Evolutionary conservation across 1,284 basidiomycete genomes (phyloP), one percentile per base, ranked within the genome.

Genomic region (Moesziomyces globuligerus): DNA sequence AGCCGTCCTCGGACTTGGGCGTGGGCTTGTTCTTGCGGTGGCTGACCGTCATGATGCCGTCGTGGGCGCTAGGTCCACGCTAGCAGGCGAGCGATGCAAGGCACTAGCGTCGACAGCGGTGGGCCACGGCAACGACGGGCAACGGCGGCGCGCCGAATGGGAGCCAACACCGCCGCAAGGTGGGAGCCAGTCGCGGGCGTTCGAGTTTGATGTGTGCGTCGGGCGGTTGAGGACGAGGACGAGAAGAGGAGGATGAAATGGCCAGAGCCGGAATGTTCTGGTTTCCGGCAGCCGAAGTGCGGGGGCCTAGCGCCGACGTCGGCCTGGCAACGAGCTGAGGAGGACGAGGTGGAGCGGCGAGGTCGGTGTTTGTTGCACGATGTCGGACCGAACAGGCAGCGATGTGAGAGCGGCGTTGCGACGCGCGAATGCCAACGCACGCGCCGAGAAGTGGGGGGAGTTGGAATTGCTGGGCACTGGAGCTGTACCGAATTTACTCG

Each of bases 21-120:
- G 74, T 73, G 21, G 69, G 61, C 66, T 79, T 79, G 64, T 75
- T 78, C 61, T 82, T 82, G 45, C 80, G 73, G 56, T 81, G 79
- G 47, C 77, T 81, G 61, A 82, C 79, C 20, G 80, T 82, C 80
- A 82, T 81, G 28, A 32, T 55, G 46, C 28, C 34, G 24, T 7
- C 38, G 29, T 34, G 51, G 37, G 51, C 48, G 28, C n/a, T n/a
- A n/a, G n/a, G n/a, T n/a, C n/a, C n/a, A n/a, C n/a, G n/a, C n/a
- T n/a, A 32, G 26, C 26, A 44, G 42, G 8, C 39, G 18, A 26
- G 23, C n/a, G 25, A 26, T 40, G 51, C 23, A 20, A 25, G 45
- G n/a, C n/a, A n/a, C n/a, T n/a, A n/a, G n/a, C n/a, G n/a, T n/a
- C n/a, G n/a, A 32, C 23, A 10, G 28, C 11, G 9, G 23, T 49